A percentile compares a stretch with the other conserved stretches of the same genome.
phyloP scores from a whole-genome alignment of 179 eudicot genomes.

The Spinacia oleracea region DNA sequence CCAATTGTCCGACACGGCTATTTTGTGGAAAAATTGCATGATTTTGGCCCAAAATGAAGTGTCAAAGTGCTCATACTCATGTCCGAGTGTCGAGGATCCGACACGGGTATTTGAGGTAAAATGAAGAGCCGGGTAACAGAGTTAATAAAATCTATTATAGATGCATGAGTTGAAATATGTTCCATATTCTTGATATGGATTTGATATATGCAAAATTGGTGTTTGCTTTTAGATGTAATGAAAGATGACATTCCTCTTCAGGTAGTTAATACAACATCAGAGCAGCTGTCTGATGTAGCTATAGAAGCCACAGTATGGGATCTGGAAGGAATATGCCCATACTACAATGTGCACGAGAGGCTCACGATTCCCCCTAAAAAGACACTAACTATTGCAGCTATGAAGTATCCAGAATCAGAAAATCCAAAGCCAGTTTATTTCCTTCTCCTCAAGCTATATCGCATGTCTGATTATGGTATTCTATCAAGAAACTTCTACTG shows the following conservation, averaged over 20 bases:
- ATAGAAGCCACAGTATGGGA: constrained; percentile 86
- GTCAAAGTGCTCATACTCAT: no score
- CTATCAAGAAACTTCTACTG: constrained; percentile 91
- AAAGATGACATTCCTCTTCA: constrained; percentile 16
- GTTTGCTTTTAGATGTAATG: not conserved
- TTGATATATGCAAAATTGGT: no score
- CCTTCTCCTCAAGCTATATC: constrained; percentile 83
- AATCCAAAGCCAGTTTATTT: constrained; percentile 79
- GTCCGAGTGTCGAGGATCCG: no score
- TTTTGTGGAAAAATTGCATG: no score
- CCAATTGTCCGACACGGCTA: no score
- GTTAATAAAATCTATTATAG: not conserved
- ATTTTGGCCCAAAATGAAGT: no score
- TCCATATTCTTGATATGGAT: not conserved
- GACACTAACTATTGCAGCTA: constrained; percentile 62
- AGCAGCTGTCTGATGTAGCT: constrained; percentile 66
- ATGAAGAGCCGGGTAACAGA: no score
- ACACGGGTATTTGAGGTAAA: no score
- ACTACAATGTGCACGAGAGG: constrained; percentile 57
- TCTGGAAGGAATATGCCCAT: constrained; percentile 73
- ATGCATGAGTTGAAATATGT: not conserved
- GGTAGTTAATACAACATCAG: constrained; percentile 86
- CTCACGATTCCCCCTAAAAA: constrained; percentile 68
- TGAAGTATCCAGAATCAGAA: constrained; percentile 82
- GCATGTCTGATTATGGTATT: constrained; percentile 62